These are phyloP conservation scores for Picochlorum sp. DNA, from an alignment of 139 green algal species.

Conservation along the genomic window DNA sequence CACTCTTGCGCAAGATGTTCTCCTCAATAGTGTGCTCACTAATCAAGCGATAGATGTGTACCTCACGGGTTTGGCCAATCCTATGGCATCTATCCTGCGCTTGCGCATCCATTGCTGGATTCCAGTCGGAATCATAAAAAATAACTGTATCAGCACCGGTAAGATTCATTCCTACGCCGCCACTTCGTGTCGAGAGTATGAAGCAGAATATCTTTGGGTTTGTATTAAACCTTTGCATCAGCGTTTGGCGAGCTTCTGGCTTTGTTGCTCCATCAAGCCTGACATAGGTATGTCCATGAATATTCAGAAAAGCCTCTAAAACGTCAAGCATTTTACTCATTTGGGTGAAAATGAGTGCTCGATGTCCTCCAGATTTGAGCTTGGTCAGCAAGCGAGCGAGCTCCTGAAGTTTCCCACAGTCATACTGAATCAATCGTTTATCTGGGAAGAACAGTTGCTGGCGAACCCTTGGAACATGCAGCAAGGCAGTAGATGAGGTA, in stretches of 20 bases:
- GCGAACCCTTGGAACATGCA: conserved; percentile 65
- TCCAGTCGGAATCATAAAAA: conserved; percentile 98
- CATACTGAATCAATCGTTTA: conserved; percentile 83
- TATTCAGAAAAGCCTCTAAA: conserved; percentile 92
- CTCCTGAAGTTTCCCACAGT: conserved; percentile 91
- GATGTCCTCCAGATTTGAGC: conserved; percentile 74
- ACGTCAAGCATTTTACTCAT: conserved; percentile 97
- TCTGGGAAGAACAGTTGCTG: conserved; percentile 95
- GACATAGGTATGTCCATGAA: conserved; percentile 90
- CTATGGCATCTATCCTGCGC: conserved; percentile 91
- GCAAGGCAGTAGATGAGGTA: conserved; percentile 22
- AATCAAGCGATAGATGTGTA: conserved; percentile 98
- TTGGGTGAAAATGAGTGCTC: conserved; percentile 94
- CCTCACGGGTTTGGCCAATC: conserved; percentile 92
- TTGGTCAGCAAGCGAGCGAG: conserved; percentile 65
- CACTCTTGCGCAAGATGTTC: conserved; percentile 94
- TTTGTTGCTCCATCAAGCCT: conserved; percentile 94
- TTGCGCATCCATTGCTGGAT: conserved; percentile 87
- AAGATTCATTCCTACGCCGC: conserved; percentile 98
- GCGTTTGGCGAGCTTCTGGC: conserved; percentile 83
- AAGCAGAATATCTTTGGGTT: conserved; percentile 87
- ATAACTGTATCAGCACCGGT: conserved; percentile 96
- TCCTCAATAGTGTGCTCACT: conserved; percentile 89
- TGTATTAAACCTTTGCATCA: conserved; percentile 89
- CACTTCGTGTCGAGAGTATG: conserved; percentile 88